A percentile compares a stretch with the other conserved stretches of the same genome.
Conservation (phyloP, 139 green algal species). For the Edaphochlamys debaryana region DNA sequence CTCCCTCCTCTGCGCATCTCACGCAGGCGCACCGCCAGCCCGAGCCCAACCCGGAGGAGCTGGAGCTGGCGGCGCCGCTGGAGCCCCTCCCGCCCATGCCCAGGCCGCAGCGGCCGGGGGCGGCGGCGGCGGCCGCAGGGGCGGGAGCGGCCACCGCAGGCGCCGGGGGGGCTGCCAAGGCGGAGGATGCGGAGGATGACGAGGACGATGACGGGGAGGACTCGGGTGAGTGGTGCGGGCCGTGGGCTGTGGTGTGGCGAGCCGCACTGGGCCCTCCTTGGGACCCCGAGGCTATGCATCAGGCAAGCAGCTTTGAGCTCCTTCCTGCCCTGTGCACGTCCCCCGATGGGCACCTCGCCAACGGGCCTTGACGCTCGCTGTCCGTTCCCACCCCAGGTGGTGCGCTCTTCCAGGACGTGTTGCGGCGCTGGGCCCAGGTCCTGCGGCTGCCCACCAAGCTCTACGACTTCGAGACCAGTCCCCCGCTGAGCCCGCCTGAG, state of each 20-base stretch:
- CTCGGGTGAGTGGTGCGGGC: too few relatives aligned
- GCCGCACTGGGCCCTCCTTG: too few relatives aligned
- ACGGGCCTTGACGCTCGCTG: too few relatives aligned
- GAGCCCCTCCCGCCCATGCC: conserved; percentile 4
- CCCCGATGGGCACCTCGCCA: too few relatives aligned
- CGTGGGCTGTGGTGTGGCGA: too few relatives aligned
- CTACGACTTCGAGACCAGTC: conserved; percentile 28
- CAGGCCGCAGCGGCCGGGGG: background rate
- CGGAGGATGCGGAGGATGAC: background rate
- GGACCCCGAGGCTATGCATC: too few relatives aligned
- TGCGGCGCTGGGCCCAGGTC: conserved; percentile 27
- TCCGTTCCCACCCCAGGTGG: too few relatives aligned
- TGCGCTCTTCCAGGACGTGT: conserved; percentile 33
- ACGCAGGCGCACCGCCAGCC: background rate
- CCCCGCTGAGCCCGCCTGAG: background rate
- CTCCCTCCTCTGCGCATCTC: too few relatives aligned
- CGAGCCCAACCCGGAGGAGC: conserved; percentile 2
- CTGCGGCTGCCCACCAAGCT: conserved; percentile 22
- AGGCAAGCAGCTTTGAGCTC: too few relatives aligned
- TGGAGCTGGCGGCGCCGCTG: conserved; percentile 12
- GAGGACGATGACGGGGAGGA: background rate
- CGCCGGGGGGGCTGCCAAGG: background rate
- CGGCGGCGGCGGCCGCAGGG: background rate
- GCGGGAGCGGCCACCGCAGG: background rate
- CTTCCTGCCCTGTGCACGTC: too few relatives aligned